A percentile compares a stretch with the other conserved stretches of the same genome.
Conservation (phyloP, 371 early-diverging fungal species). For the Apophysomyces elegans region DNA sequence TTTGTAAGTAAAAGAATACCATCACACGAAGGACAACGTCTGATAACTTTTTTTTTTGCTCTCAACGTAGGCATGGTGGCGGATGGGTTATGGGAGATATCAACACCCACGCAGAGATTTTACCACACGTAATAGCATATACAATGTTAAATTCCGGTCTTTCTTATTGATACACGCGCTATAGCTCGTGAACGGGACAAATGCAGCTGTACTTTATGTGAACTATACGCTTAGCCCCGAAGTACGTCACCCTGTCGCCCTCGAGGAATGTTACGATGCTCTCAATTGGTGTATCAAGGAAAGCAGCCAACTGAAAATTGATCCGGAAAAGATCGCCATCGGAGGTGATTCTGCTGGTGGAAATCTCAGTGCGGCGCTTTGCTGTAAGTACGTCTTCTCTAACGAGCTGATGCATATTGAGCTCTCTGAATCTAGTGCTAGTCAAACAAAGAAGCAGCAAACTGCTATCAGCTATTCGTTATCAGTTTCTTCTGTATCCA, state of each 20-base stretch:
- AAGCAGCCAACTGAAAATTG: conserved; percentile 21
- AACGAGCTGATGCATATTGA: neutral
- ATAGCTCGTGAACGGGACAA: conserved; percentile 14
- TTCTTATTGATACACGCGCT: neutral
- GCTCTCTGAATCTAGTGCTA: conserved; percentile 17
- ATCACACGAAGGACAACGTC: no score
- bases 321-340: conserved; percentile 28
- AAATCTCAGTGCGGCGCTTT: conserved; percentile 31
- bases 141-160: neutral
- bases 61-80: conserved; percentile 20
- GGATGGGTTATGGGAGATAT: conserved; percentile 16
- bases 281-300: conserved; percentile 30
- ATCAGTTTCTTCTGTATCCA: conserved; percentile 38
- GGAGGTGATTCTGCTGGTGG: conserved; percentile 44
- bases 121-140: conserved; percentile 8
- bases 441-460: conserved; percentile 22
- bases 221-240: conserved; percentile 32
- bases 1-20: conserved; percentile 12
- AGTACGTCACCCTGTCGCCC: conserved; percentile 32
- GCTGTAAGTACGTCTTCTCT: conserved; percentile 5
- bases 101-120: neutral
- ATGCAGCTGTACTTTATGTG: conserved; percentile 28
- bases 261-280: conserved; percentile 36
- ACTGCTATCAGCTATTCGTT: conserved; percentile 11
- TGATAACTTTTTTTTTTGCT: neutral